These are phyloP conservation scores for Coprinellus micaceus DNA, from an alignment of 768 basidiomycete genomes.

Conservation along the genomic window DNA sequence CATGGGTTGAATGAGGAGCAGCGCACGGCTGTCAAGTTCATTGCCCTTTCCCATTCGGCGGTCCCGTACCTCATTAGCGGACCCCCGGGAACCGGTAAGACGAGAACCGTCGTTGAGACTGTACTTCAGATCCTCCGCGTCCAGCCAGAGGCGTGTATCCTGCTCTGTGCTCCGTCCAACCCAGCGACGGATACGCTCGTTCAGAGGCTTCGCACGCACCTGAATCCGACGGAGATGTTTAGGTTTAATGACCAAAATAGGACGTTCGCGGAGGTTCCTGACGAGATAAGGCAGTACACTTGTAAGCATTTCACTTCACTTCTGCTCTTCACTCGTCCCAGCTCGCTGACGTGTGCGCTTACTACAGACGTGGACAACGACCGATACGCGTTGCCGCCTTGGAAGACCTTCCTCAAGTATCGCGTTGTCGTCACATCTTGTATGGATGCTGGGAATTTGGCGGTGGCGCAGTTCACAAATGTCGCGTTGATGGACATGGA, in stretches of 20 bases:
- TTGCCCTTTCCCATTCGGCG: constrained; percentile 39
- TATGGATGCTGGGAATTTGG: constrained; percentile 43
- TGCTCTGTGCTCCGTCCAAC: constrained; percentile 50
- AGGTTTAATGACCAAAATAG: constrained; percentile 46
- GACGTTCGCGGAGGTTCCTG: constrained; percentile 48
- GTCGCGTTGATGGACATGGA: constrained; percentile 36
- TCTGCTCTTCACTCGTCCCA: neutral
- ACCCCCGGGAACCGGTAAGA: constrained; percentile 54
- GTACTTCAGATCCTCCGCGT: constrained; percentile 48
- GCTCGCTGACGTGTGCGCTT: neutral
- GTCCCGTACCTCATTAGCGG: constrained; percentile 48
- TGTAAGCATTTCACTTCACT: constrained; percentile 28
- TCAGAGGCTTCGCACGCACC: constrained; percentile 32
- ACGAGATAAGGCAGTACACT: constrained; percentile 43
- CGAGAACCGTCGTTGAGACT: constrained; percentile 47
- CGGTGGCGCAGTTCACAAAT: constrained; percentile 44
- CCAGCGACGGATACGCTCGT: constrained; percentile 49
- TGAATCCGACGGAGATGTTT: constrained; percentile 42
- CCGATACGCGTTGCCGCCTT: constrained; percentile 43
- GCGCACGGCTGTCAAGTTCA: constrained; percentile 39
- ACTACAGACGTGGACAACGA: constrained; percentile 42
- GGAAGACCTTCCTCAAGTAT: constrained; percentile 43
- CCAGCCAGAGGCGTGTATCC: constrained; percentile 43
- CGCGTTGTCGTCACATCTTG: constrained; percentile 46
- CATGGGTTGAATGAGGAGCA: constrained; percentile 45